Percentiles rank a stretch among this genome's conserved stretches.
Conservation (phyloP, 345 rosid species). For the Abelmoschus esculentus region DNA sequence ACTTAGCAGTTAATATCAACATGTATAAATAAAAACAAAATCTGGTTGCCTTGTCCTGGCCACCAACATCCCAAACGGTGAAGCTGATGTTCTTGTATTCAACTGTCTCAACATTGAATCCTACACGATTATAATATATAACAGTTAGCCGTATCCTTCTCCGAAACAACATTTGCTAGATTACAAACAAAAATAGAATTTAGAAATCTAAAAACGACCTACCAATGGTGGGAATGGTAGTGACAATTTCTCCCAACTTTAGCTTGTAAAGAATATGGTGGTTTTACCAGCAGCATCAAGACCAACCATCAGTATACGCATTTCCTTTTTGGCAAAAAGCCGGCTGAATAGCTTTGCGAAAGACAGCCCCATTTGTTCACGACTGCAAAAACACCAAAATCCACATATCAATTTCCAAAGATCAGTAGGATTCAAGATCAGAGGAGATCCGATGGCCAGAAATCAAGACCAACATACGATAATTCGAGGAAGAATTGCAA, state of each 20-base stretch:
- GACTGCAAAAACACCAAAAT: neutral
- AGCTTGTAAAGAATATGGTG: neutral
- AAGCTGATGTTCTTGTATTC: neutral
- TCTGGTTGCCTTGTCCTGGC: neutral
- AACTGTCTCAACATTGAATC: neutral
- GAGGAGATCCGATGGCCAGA: neutral
- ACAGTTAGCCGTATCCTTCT: neutral
- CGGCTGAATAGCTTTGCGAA: neutral
- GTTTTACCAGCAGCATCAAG: neutral
- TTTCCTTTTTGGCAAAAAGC: neutral
- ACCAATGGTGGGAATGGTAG: neutral
- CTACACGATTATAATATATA: neutral
- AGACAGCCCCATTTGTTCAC: neutral
- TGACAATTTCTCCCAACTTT: neutral
- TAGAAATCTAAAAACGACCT: neutral
- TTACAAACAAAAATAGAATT: neutral
- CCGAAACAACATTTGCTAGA: neutral
- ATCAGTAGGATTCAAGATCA: neutral
- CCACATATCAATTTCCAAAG: neutral
- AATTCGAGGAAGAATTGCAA: neutral
- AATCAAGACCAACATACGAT: neutral
- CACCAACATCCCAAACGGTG: neutral
- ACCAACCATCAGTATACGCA: neutral
- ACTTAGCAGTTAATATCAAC: neutral
- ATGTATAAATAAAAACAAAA: neutral